Percentiles rank a stretch among this genome's conserved stretches.
Evolutionary conservation across 805 yeast species (phyloP).

Genomic region (Starmera amethionina): DNA sequence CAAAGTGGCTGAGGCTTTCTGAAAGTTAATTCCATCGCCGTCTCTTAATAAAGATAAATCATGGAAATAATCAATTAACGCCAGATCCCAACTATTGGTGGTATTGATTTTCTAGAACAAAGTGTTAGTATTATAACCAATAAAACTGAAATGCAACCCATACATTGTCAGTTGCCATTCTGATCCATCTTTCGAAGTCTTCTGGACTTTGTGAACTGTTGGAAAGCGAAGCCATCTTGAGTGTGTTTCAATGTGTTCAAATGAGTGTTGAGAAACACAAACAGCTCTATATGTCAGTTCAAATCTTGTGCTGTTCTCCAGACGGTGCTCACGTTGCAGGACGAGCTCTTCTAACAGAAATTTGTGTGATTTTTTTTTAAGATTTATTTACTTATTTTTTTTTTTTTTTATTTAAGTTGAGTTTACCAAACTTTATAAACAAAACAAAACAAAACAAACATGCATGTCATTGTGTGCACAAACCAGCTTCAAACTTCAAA

Average conservation of each 20-base stretch:
- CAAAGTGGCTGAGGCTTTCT: slow-evolving; percentile 79
- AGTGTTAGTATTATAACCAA: not conserved
- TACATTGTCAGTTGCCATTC: slow-evolving; percentile 19
- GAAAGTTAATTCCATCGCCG: slow-evolving; percentile 77
- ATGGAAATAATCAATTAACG: slow-evolving; percentile 84
- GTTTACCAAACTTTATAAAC: too few species aligned
- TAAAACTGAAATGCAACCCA: not conserved
- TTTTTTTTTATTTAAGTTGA: too few species aligned
- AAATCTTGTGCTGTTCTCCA: too few species aligned
- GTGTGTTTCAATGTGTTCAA: not conserved
- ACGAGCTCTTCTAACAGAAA: too few species aligned
- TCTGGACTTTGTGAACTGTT: not conserved
- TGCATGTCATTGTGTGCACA: too few species aligned
- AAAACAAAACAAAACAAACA: too few species aligned
- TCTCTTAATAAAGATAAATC: slow-evolving; percentile 68
- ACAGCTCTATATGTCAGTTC: too few species aligned
- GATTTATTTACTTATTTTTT: too few species aligned
- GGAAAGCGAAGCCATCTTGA: not conserved
- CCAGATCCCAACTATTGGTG: slow-evolving; percentile 83
- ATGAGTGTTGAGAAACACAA: too few species aligned
- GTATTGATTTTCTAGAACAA: slow-evolving; percentile 52
- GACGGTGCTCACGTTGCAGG: too few species aligned
- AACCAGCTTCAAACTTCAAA: too few species aligned
- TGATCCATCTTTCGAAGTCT: slow-evolving; percentile 20
- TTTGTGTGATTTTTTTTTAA: too few species aligned